Base-by-base conservation (phyloP, 148 eudicot genomes). In the Rhododendron vialii region DNA sequence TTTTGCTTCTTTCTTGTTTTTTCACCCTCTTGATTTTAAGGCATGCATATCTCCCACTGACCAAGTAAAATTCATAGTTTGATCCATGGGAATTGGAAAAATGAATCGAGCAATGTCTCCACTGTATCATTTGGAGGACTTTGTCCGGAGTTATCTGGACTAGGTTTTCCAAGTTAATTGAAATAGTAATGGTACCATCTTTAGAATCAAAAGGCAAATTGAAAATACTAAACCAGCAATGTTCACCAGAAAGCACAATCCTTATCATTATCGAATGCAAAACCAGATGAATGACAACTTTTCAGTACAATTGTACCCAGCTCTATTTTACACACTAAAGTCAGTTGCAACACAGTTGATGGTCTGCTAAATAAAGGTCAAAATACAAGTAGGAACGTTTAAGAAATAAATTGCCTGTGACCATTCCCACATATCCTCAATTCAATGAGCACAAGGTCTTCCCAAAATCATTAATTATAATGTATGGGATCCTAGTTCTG, bases 401-500 rank as follows among this genome's bases (percentile, higher is more conserved):
- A 18, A 30, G 35, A 28, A 14, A 82, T 24, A 45, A 69, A 47
- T 61, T 77, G 5, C 24, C 7, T 1, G 47, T 41, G 11, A 1
- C 76, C 24, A 8, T 26, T 67, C 11, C 45, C 17, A 30, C 35
- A 83, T 83, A 83, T 83, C 35, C 57, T 83, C 71, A 7, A 51
- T 24, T 41, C 15, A 78, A 0, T 20, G 28, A 15, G 80, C 12
- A 24, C 17, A 82, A 5, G 50, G n/a, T 57, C 33, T 78, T 74
- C 80, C 77, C 79, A 71, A 78, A n/a, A 55, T 51, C 55, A 57
- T 55, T 36, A 11, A 63, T 83, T 38, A 84, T 83, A 86, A 76
- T 24, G 81, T 61, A 10, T 26, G 26, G 88, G 83, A 81, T 63
- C 76, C 85, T 67, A 83, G 15, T 26, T 89, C 87, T 63, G 80